Evolutionary conservation across 768 basidiomycete genomes (phyloP), one percentile per base, ranked within the genome.

Genomic region (Phylloporus sp.): DNA sequence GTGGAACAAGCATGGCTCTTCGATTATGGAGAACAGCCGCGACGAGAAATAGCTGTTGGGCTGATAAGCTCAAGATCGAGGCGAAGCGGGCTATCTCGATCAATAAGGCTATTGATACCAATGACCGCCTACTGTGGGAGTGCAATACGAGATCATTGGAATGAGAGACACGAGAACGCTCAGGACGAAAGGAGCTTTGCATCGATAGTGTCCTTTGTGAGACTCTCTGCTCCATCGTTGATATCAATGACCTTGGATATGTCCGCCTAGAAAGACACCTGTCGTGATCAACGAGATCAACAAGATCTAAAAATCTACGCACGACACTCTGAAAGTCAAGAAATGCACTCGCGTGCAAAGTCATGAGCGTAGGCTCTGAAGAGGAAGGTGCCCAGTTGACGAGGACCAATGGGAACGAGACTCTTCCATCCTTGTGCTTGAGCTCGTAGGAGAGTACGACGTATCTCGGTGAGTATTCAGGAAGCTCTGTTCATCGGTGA

Each of bases 371-470:
- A 24, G 78, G 90, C 63, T 93, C 90, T 56, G 82, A 84, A 8
- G 82, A 75, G 4, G 71, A 75, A 15, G 91, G 93, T 21, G 80
- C 78, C 92, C 92, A 96, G 70, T 94, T 93, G 64, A 96, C 70
- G 38, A 95, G 73, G 11, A 90, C 81, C 10, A 96, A 72, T 2
- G 92, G 92, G 56, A 84, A 89, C 1, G 89, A 92, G 49, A 75
- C 87, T 38, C 93, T 75, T 4, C 91, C 92, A 58, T 95, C 92
- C 9, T 62, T 62, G 63, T 94, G 89, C 42, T 75, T 74, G 28
- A 92, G 77, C 59, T 88, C 86, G 58, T 93, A 85, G 9, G 88
- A 91, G 37, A 93, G 74, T 21, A 94, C 65, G 38, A 95, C 82
- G 63, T 88, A 93, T 56, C 93, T 79, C 6, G 92, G 92, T 8